phyloP scores from a whole-genome alignment of 2,329 filamentous ascomycete species.

The Sporothrix mexicana region DNA sequence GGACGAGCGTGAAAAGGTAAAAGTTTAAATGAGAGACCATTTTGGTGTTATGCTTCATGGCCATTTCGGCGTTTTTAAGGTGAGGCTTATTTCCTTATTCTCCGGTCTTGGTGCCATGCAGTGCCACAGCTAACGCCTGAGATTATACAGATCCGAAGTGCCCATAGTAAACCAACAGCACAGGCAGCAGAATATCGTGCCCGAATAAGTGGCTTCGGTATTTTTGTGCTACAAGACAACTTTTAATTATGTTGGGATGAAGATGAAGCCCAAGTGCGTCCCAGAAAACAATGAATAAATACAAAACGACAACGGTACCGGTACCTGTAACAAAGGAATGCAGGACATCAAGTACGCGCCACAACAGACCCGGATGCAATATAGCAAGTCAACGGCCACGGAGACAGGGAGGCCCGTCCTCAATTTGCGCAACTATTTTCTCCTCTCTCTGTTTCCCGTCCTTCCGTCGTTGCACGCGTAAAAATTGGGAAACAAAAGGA shows the following conservation, averaged over 20 bases:
- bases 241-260: neutral
- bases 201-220: no score
- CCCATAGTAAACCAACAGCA: neutral
- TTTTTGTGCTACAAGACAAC: neutral
- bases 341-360: slow-evolving; percentile 19
- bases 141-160: neutral
- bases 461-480: slow-evolving; percentile 1
- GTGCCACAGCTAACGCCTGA: slow-evolving; percentile 28
- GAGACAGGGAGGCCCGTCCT: neutral
- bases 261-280: neutral
- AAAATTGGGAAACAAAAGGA: neutral
- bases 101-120: slow-evolving; percentile 30
- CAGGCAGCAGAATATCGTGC: neutral
- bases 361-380: slow-evolving; percentile 29
- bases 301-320: neutral
- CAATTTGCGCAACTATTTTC: slow-evolving; percentile 1
- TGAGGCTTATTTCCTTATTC: slow-evolving; percentile 32
- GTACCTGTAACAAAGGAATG: neutral
- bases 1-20: neutral
- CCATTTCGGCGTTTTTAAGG: slow-evolving; percentile 2
- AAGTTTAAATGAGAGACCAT: slow-evolving; percentile 13
- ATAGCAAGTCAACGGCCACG: slow-evolving; percentile 25
- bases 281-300: neutral
- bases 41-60: slow-evolving; percentile 9
- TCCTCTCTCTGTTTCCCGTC: neutral